Base-by-base conservation (phyloP, 1,284 basidiomycete genomes). In the Anthracocystis setariae region DNA sequence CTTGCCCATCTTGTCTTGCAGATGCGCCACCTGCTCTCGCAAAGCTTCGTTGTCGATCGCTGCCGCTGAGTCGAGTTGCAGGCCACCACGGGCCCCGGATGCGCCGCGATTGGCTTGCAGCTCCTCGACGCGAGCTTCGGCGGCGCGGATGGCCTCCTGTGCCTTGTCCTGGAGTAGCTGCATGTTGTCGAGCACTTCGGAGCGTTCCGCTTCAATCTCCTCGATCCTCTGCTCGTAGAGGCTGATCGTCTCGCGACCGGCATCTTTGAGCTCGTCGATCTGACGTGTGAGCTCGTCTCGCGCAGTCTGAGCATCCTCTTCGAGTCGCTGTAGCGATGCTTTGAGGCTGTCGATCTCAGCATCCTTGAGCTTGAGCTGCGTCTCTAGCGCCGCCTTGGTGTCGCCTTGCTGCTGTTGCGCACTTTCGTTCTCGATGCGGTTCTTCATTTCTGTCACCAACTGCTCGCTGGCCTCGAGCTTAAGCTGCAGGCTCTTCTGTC, bases 31-130 rank as follows among this genome's bases (percentile, higher is more conserved):
- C 81, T 98, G 93, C 39, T 94, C 93, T 18, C 88, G 89, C 27
- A 96, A 87, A 23, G 89, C 90, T 83, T 97, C 93, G 78, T 95
- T 95, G 84, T 98, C 94, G 77, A 98, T 97, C 78, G 93, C 89
- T 1, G 90, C 88, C 0, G 74, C 63, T 0, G 49, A 49, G 45
- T 66, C 64, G 21, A 51, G 48, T 33, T 60, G 53, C 17, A 44
- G 42, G 5, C 48, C 57, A 27, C 51, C 56, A 48, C 53, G 44
- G 37, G 9, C 45, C 21, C 46, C 51, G 21, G 40, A 56, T 27
- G 73, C 58, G 43, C 57, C 33, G 3, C 60, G 48, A 13, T 61
- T 42, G 15, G 47, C 57, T 23, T 61, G 59, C 18, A 86, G 86
- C 54, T 89, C 88, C 78, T 92, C 92, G 48, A 90, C 88, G 71